phyloP scores from a whole-genome alignment of 768 basidiomycete genomes.

The Calvatia gigantea region DNA sequence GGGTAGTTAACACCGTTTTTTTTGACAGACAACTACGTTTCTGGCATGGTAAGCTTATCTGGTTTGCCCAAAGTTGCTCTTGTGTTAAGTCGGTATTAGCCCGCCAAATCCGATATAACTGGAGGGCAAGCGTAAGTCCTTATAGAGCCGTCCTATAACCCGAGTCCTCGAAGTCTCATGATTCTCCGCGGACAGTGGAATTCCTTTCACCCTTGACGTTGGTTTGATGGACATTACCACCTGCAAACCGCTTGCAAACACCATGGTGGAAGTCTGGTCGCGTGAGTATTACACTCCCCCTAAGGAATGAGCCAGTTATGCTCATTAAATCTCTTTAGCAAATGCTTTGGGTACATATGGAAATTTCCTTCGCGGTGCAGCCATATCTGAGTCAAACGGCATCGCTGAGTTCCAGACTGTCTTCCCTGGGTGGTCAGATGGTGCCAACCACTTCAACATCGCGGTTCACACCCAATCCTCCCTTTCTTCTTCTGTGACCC shows the following conservation, averaged over 20 bases:
- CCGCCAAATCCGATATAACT: constrained; percentile 23
- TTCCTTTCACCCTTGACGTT: constrained; percentile 34
- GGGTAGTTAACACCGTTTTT: neutral
- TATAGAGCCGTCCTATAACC: neutral
- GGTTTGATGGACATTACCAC: constrained; percentile 36
- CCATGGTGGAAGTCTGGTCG: constrained; percentile 37
- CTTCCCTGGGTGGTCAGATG: constrained; percentile 30
- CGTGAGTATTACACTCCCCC: constrained; percentile 14
- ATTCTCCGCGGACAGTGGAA: constrained; percentile 22
- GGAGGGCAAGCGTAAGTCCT: constrained; percentile 24
- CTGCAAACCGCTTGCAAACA: constrained; percentile 34
- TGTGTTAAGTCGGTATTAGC: too few species aligned
- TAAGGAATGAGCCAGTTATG: neutral
- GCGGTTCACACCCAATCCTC: constrained; percentile 28
- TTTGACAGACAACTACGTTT: constrained; percentile 6
- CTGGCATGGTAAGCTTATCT: constrained; percentile 3
- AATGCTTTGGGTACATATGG: constrained; percentile 32
- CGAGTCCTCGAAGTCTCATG: neutral
- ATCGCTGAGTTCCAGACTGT: constrained; percentile 37
- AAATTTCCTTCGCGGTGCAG: constrained; percentile 34
- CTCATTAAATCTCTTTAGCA: constrained; percentile 18
- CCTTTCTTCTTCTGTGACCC: constrained; percentile 22
- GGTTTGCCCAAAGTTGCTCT: too few species aligned
- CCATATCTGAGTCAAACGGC: constrained; percentile 27
- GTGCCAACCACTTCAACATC: constrained; percentile 35